Conservation (phyloP, 2,329 filamentous ascomycete species). For the Phaeosphaeria sp. region DNA sequence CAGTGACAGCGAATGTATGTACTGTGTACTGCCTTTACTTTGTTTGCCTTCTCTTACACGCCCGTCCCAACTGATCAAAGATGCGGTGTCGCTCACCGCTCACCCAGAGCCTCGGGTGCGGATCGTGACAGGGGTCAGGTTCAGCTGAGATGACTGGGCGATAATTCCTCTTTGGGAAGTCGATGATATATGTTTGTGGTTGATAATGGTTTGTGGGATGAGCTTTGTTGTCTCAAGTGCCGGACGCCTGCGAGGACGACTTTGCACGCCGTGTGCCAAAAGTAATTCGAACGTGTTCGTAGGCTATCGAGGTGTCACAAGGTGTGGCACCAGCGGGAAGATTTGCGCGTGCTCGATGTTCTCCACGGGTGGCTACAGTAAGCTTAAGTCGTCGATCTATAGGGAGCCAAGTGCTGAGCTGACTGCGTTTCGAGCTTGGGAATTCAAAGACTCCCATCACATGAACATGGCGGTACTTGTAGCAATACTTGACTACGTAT, state of each 20-base stretch:
- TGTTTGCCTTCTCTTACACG: neutral
- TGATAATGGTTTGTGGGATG: neutral
- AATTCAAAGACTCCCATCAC: neutral
- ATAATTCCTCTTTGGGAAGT: conserved; percentile 7
- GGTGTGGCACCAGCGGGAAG: conserved; percentile 3
- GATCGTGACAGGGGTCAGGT: neutral
- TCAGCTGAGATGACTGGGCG: conserved; percentile 6
- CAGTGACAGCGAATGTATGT: conserved; percentile 5
- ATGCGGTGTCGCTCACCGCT: conserved; percentile 28
- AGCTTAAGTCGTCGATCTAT: conserved; percentile 25
- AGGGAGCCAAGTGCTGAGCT: conserved; percentile 4
- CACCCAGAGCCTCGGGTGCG: neutral
- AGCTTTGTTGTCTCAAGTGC: neutral
- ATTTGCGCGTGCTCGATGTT: conserved; percentile 13
- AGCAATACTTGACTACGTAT: conserved; percentile 5
- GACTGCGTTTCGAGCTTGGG: conserved; percentile 8
- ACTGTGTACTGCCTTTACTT: neutral
- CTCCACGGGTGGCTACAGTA: conserved; percentile 25
- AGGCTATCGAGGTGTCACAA: conserved; percentile 14
- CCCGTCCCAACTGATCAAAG: neutral
- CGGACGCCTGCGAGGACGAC: neutral
- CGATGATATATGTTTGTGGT: conserved; percentile 9
- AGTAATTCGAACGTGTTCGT: conserved; percentile 4
- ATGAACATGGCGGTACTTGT: conserved; percentile 7
- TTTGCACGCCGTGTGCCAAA: neutral